Base-by-base conservation (phyloP, 768 basidiomycete genomes). In the Hericium alpestre region DNA sequence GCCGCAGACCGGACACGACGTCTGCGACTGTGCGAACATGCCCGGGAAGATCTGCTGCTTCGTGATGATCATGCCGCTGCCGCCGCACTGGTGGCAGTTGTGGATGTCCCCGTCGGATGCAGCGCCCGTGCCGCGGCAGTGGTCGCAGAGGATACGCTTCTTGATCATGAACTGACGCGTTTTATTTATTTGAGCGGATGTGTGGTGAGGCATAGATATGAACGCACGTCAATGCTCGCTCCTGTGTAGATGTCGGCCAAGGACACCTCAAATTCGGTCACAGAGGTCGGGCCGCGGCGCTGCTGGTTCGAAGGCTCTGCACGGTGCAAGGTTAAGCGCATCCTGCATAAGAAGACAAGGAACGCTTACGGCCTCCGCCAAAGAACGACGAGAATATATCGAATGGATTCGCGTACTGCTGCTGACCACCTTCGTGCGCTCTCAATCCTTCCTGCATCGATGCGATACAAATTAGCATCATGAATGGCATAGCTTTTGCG, bases 31-130 rank as follows among this genome's bases (percentile, higher is more conserved):
- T 0, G 91, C 88, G 65, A 86, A 90, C 94, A 96, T 96, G 23
- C 93, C 94, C 2, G 94, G 93, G 78, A 95, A 94, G 59, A 99
- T 90, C 71, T 94, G 96, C 67, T 96, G 93, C 56, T 90, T 85
- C 51, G 85, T 80, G 22, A 96, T 69, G 66, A 89, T 87, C 54
- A 95, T 79, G 39, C 96, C 96, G 51, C 82, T 75, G 18, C 96
- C 96, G 54, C 81, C 79, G 66, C 96, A 99, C 11, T 80, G 79
- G 3, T 80, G 69, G 67, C 96, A 99, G n/a, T 81, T 79, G 65
- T 92, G 89, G 51, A 96, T 89, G 66, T 96, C 90, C 7, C 79
- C 70, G 58, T 92, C 90, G 0, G 91, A 89, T 1, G 92, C 88
- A 0, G 96, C 96, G 22, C 96, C 96, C 0, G 91, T 84, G 22